Base-by-base conservation (phyloP, 169 alveolate genomes). In the Plasmodium chabaudi region DNA sequence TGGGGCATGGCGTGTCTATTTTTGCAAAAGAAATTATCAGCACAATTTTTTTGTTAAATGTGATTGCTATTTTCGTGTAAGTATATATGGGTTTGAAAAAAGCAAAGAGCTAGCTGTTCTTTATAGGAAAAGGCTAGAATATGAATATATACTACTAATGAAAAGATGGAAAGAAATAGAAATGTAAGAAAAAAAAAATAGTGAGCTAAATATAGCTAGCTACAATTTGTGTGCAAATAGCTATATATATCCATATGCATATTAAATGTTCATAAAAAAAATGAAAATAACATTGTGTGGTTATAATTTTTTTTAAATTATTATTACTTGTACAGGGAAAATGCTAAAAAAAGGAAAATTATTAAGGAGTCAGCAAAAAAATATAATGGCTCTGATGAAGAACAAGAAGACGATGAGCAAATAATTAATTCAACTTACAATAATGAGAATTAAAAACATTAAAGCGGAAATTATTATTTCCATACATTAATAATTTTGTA, bases 1-100 rank as follows among this genome's bases (percentile, higher is more conserved):
- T 60, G 97, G 98, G 12, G 94, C 96, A 44, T 96, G 98, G 98
- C 93, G 95, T 25, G 98, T 96, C 44, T 96, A 93, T 71, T 96
- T 96, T 88, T 72, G 93, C 70, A 77, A 94, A 72, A 82, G 96
- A 57, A 93, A 94, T 82, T 88, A 91, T 87, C 96, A 95, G 53
- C 93, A 94, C 53, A 96, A 95, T 93, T 96, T 95, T 93, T 95
- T 94, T 77, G 97, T 96, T 56, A 93, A 94, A 67, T 93, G 96
- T 70, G 93, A 91, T 46, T 59, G 95, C 46, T 94, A 95, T 87
- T 93, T 95, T 87, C 89, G 97, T 93, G 94, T 90, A 25, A 75
- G 94, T 23, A 72, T 87, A 53, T 89, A 94, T 69, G 97, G 97
- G 27, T 95, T 95, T 74, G 87, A 84, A 56, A 94, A 88, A 47